Conservation (phyloP, 305 asterid species). For the Fraxinus velutina region DNA sequence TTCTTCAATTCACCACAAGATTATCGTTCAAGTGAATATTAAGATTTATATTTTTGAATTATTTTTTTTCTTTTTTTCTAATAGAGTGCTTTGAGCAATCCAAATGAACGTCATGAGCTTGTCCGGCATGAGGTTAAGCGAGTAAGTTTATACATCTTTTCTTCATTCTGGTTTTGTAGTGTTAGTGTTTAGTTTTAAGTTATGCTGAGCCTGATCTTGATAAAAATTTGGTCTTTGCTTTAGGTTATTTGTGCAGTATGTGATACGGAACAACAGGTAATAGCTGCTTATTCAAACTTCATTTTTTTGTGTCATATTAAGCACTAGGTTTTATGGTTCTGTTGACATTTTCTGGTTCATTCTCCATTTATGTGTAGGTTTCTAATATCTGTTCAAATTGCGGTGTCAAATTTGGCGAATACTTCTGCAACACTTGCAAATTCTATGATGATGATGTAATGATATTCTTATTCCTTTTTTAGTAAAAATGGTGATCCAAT, state of each 20-base stretch:
- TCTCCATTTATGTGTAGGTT: slow-evolving; percentile 38
- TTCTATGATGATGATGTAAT: slow-evolving; percentile 87
- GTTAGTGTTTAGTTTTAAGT: neutral
- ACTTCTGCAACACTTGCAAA: slow-evolving; percentile 74
- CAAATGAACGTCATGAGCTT: slow-evolving; percentile 69
- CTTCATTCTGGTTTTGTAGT: neutral
- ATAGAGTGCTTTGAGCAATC: slow-evolving; percentile 58
- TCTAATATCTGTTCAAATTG: slow-evolving; percentile 61
- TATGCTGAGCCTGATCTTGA: slow-evolving; percentile 22
- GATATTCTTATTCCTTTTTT: slow-evolving; percentile 4
- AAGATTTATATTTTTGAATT: slow-evolving; percentile 10
- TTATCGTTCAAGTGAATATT: neutral
- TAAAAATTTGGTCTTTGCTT: slow-evolving; percentile 4
- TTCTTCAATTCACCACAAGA: neutral
- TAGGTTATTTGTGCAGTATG: slow-evolving; percentile 71
- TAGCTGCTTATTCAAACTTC: slow-evolving; percentile 10
- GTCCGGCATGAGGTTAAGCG: slow-evolving; percentile 79
- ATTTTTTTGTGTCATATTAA: neutral
- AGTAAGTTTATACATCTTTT: slow-evolving; percentile 28
- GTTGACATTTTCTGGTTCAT: slow-evolving; percentile 14
- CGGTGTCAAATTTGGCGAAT: slow-evolving; percentile 80
- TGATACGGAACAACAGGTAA: slow-evolving; percentile 59
- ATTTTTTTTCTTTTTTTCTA: neutral
- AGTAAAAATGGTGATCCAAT: neutral
- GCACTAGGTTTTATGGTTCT: slow-evolving; percentile 10